These are phyloP conservation scores for Myriangium duriaei DNA, from an alignment of 2,329 filamentous ascomycete species.

Conservation along the genomic window DNA sequence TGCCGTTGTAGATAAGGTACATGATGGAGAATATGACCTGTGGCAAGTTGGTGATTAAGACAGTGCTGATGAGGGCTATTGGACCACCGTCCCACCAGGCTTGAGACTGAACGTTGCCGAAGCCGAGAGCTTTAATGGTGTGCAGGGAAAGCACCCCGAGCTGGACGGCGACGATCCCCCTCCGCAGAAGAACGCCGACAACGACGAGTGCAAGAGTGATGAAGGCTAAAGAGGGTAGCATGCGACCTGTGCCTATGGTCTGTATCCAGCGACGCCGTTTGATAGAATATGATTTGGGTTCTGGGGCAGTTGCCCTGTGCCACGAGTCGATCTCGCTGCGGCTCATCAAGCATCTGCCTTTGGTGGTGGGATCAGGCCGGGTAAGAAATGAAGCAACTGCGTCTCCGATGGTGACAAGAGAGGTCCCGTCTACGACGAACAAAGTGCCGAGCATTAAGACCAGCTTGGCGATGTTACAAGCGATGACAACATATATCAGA, in stretches of 20 bases:
- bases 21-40: conserved; percentile 36
- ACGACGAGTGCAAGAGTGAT: not conserved
- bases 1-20: conserved; percentile 33
- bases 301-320: not conserved
- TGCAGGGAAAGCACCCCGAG: not conserved
- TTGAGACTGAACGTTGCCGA: not conserved
- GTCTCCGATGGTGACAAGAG: conserved; percentile 13
- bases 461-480: conserved; percentile 6
- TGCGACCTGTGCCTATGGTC: not conserved
- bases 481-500: not conserved
- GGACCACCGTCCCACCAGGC: not conserved
- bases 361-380: not conserved
- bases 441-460: not conserved
- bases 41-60: conserved; percentile 34
- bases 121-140: not conserved
- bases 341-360: not conserved
- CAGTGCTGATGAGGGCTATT: conserved; percentile 3
- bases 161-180: not conserved
- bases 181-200: not conserved
- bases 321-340: not conserved
- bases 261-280: not conserved
- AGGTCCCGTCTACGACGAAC: not conserved
- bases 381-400: conserved; percentile 8
- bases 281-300: not conserved
- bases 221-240: not conserved